Percentiles rank a stretch among this genome's conserved stretches.
Conservation (phyloP, 768 basidiomycete genomes). For the Mycena capillaripes region DNA sequence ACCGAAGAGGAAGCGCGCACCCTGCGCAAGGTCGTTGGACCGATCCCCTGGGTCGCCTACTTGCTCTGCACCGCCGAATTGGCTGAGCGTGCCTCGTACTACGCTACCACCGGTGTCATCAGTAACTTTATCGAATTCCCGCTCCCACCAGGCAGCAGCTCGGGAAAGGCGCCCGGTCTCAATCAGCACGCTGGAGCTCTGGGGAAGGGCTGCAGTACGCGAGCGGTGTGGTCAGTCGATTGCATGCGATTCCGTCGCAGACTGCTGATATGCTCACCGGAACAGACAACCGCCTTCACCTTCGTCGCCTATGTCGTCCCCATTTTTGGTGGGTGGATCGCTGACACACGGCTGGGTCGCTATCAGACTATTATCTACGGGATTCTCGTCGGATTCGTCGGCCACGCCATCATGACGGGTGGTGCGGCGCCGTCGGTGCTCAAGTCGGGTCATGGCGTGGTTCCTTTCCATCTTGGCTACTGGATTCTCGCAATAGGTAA, state of each 20-base stretch:
- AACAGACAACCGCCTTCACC: neutral
- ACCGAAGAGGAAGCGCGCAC: neutral
- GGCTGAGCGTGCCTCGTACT: neutral
- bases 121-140: neutral
- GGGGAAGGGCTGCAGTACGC: neutral
- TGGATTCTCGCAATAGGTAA: slow-evolving; percentile 20
- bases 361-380: neutral
- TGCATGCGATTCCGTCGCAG: neutral
- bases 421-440: neutral
- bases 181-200: neutral
- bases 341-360: neutral
- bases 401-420: neutral
- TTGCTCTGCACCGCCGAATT: neutral
- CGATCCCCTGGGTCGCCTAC: neutral
- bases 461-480: slow-evolving; percentile 25
- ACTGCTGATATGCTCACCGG: neutral
- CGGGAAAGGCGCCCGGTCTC: neutral
- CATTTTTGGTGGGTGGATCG: neutral
- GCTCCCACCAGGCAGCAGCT: neutral
- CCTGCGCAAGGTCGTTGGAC: neutral
- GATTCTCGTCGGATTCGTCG: neutral
- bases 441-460: neutral
- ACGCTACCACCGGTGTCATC: neutral
- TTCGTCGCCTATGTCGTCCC: slow-evolving; percentile 1
- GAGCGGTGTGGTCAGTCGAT: neutral